Base-by-base conservation (phyloP, 768 basidiomycete species). In the Collybiopsis luxurians region DNA sequence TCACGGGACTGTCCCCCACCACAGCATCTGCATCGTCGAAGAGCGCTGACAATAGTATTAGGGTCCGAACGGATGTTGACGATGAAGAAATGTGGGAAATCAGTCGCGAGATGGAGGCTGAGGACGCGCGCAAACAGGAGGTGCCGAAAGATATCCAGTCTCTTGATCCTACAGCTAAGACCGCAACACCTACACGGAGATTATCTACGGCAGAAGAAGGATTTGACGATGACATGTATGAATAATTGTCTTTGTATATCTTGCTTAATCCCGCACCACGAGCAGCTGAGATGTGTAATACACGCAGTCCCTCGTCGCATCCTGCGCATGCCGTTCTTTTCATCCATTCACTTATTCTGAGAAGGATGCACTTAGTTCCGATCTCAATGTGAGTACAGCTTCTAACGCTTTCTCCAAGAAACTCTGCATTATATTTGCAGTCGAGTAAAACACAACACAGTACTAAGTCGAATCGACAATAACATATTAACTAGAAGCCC, bases 51-150 rank as follows among this genome's bases (percentile, higher is more conserved):
- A 54, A 44, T 31, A 51, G 23, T 2, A 42, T 36, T 2, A 39
- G 52, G 5, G 23, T 55, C 10, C n/a, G 23, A 12, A 50, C 53
- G 1, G 54, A 36, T 23, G 67, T 72, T 15, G 80, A 82, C 5
- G 85, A 88, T 31, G 82, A 83, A 40, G 89, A 89, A 5, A 81
- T 90, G 79, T 91, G 91, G 85, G 80, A 85, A 60, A 75, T 87
- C 40, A 71, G 90, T 53, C 64, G 79, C 39, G 83, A 89, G 64
- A 69, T 84, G 31, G 85, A 83, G 47, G n/a, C 30, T 3, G 67
- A 66, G 58, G 58, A 63, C 44, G 17, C 56, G 55, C 27, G 57
- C 2, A 53, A 53, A 38, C 31, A 43, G 40, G 53, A 12, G 26
- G 26, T 34, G 31, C 6, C 43, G 6, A 44, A 44, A 44, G n/a